A percentile compares a stretch with the other conserved stretches of the same genome.
Evolutionary conservation across 495 filamentous ascomycete genomes (phyloP).

Genomic region (Durotheca rogersii): DNA sequence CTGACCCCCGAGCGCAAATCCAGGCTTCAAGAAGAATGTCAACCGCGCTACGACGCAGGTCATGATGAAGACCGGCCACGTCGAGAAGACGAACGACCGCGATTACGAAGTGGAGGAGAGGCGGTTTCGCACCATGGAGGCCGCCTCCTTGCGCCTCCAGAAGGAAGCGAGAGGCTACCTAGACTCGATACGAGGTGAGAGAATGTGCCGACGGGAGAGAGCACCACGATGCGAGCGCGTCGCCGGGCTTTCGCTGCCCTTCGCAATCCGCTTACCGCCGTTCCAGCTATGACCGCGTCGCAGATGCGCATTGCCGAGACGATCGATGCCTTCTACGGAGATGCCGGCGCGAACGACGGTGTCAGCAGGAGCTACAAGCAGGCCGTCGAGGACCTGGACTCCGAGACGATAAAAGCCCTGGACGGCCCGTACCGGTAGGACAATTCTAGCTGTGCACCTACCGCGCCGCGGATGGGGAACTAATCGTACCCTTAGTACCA

Average conservation of each 20-base stretch:
- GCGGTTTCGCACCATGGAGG: slow-evolving; percentile 95
- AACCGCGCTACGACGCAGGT: slow-evolving; percentile 98
- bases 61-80: slow-evolving; percentile 99
- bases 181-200: slow-evolving; percentile 81
- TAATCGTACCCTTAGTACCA: slow-evolving; percentile 59
- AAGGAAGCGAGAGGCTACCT: slow-evolving; percentile 98
- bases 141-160: slow-evolving; percentile 84
- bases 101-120: slow-evolving; percentile 98
- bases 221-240: too few relatives aligned
- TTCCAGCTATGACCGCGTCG: slow-evolving; percentile 91
- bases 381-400: slow-evolving; percentile 93
- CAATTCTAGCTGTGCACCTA: neutral
- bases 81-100: slow-evolving; percentile 95
- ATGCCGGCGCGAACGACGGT: slow-evolving; percentile 89
- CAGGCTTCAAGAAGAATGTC: slow-evolving; percentile 98
- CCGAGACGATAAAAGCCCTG: slow-evolving; percentile 96
- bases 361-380: slow-evolving; percentile 97
- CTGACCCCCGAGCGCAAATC: slow-evolving; percentile 2
- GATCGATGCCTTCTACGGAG: slow-evolving; percentile 98
- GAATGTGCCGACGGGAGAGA: neutral
- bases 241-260: too few relatives aligned
- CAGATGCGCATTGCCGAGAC: slow-evolving; percentile 99
- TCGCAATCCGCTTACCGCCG: slow-evolving; percentile 5
- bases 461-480: neutral
- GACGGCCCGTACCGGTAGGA: slow-evolving; percentile 90